Conservation (phyloP, 2,329 filamentous ascomycete species). For the Metarhizium anisopliae region DNA sequence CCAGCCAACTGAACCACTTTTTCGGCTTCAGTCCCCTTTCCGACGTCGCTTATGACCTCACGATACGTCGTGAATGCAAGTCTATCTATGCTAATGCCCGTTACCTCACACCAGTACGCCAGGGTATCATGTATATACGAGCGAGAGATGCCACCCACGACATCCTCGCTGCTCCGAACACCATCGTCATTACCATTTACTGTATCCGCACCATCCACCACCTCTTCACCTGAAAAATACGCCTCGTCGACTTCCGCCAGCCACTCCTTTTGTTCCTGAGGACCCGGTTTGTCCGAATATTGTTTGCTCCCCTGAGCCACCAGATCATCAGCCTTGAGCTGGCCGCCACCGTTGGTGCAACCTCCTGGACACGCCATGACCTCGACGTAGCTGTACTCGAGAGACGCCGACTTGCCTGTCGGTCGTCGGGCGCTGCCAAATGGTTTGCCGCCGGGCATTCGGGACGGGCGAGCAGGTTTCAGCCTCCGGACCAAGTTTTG, state of each 20-base stretch:
- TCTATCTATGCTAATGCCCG: conserved; percentile 60
- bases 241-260: conserved; percentile 75
- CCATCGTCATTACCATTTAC: conserved; percentile 12
- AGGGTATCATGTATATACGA: conserved; percentile 59
- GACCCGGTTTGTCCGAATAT: conserved; percentile 49
- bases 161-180: conserved; percentile 19
- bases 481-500: conserved; percentile 92
- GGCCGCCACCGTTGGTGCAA: conserved; percentile 94
- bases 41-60: conserved; percentile 90
- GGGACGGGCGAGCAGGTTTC: conserved; percentile 69
- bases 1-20: conserved; percentile 81
- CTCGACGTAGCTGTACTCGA: conserved; percentile 87
- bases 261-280: conserved; percentile 81
- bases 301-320: conserved; percentile 43
- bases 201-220: conserved; percentile 23
- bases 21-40: conserved; percentile 69
- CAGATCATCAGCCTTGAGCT: conserved; percentile 84
- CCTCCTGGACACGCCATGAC: conserved; percentile 99
- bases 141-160: conserved; percentile 58
- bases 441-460: conserved; percentile 67
- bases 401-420: conserved; percentile 35
- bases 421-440: conserved; percentile 46
- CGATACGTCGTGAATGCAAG: conserved; percentile 82
- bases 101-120: conserved; percentile 65
- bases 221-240: conserved; percentile 70